These are phyloP conservation scores for Zygotorulaspora chibaensis DNA, from an alignment of 805 yeast genomes.

Conservation along the genomic window DNA sequence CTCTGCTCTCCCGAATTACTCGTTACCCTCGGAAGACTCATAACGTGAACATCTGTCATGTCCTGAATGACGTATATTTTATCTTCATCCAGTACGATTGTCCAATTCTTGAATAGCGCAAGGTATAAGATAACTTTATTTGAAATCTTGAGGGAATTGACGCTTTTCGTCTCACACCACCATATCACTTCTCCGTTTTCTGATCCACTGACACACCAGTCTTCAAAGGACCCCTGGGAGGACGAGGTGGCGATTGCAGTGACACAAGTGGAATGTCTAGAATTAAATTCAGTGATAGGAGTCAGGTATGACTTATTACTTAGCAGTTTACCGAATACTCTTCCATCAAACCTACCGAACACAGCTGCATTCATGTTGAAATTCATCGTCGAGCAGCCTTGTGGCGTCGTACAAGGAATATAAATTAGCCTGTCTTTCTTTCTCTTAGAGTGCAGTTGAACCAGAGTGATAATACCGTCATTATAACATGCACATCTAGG, in stretches of 20 bases:
- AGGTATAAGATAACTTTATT: constrained; percentile 21
- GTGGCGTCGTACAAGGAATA: constrained; percentile 37
- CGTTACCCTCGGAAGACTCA: constrained; percentile 17
- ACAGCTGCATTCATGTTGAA: constrained; percentile 34
- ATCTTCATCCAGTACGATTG: constrained; percentile 25
- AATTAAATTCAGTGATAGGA: constrained; percentile 32
- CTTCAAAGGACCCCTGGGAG: constrained; percentile 23
- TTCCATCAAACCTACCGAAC: constrained; percentile 37
- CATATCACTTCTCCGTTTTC: constrained; percentile 34
- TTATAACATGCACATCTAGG: constrained; percentile 36
- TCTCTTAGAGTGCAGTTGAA: constrained; percentile 29
- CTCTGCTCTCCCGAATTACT: constrained; percentile 5
- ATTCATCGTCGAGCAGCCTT: constrained; percentile 37
- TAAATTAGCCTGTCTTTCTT: constrained; percentile 31
- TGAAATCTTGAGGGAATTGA: constrained; percentile 18
- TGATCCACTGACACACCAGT: constrained; percentile 33
- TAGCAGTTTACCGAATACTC: constrained; percentile 33
- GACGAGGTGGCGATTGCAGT: constrained; percentile 31
- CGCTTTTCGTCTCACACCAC: constrained; percentile 32
- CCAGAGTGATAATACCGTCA: constrained; percentile 34
- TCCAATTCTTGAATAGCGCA: constrained; percentile 23
- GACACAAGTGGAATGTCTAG: constrained; percentile 28
- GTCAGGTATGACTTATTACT: constrained; percentile 33
- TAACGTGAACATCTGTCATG: constrained; percentile 18
- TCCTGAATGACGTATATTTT: constrained; percentile 24